Evolutionary conservation across 805 yeast species (phyloP).

Genomic region (Priceomyces haplophilus): DNA sequence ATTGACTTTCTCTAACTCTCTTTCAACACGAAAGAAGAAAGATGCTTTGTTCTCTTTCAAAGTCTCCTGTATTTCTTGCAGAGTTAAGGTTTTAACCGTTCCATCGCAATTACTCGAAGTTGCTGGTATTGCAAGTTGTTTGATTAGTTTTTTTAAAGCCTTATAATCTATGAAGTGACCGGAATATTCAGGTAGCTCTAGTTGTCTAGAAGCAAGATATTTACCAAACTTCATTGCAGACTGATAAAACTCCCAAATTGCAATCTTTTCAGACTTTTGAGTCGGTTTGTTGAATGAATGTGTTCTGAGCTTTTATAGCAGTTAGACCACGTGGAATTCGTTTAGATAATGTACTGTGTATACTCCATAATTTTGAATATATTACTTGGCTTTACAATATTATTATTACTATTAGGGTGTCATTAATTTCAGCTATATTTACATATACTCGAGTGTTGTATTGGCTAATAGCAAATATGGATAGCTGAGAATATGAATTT

Average conservation of each 20-base stretch:
- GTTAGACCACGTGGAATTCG: constrained; percentile 1
- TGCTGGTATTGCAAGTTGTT: constrained; percentile 59
- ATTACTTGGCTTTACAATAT: too few relatives aligned
- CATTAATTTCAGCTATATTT: constrained; percentile 1
- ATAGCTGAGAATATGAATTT: background rate
- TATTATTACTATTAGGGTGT: background rate
- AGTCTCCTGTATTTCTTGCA: constrained; percentile 36
- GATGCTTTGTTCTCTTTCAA: constrained; percentile 89
- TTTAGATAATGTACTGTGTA: constrained; percentile 1
- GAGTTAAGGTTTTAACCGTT: constrained; percentile 15
- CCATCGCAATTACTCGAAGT: constrained; percentile 12
- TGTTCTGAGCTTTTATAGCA: background rate
- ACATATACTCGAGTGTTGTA: background rate
- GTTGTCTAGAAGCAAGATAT: constrained; percentile 87
- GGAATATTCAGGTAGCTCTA: constrained; percentile 92
- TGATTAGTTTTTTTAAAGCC: constrained; percentile 87
- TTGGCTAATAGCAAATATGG: background rate
- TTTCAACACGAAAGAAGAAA: constrained; percentile 82
- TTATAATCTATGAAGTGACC: constrained; percentile 93
- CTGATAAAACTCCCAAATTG: too few relatives aligned
- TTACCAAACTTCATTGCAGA: constrained; percentile 82
- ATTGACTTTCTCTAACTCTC: constrained; percentile 94
- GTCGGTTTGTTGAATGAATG: background rate
- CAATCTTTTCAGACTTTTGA: background rate
- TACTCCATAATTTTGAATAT: background rate